phyloP scores from a whole-genome alignment of 2,329 filamentous ascomycete genomes.

The Alternaria triticimaculans region DNA sequence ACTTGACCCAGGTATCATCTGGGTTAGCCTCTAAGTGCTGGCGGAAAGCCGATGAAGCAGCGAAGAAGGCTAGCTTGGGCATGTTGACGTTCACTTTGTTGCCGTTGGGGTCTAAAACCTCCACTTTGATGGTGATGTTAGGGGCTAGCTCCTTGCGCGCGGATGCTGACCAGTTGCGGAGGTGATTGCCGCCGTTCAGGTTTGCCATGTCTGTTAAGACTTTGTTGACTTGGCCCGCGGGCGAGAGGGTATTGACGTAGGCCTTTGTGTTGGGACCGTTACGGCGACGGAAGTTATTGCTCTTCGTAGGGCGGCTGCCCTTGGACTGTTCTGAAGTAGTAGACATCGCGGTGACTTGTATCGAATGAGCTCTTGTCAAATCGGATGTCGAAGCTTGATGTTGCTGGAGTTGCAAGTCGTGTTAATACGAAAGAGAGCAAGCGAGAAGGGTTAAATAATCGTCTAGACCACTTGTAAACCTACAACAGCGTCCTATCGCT shows the following conservation, averaged over 20 bases:
- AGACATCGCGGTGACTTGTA: not conserved
- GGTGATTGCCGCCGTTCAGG: constrained; percentile 4
- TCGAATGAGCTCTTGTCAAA: not conserved
- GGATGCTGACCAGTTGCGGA: constrained; percentile 9
- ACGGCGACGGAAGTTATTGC: not conserved
- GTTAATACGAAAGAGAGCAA: not conserved
- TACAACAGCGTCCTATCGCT: not conserved
- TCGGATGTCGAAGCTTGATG: not conserved
- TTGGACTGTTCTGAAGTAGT: not conserved
- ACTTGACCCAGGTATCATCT: not conserved
- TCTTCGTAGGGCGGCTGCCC: not conserved
- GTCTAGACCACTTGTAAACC: not conserved
- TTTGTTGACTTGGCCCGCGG: constrained; percentile 7
- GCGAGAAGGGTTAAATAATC: not conserved
- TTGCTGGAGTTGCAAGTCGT: not conserved
- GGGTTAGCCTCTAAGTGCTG: not conserved
- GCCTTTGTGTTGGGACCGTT: not conserved
- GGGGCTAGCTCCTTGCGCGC: constrained; percentile 6
- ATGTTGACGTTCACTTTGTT: not conserved
- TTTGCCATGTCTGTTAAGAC: constrained; percentile 5
- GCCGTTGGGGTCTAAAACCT: not conserved
- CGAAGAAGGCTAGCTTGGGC: constrained; percentile 9
- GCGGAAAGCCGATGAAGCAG: constrained; percentile 7
- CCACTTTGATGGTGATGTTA: not conserved
- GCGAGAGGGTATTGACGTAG: constrained; percentile 3